Base-by-base conservation (phyloP, 805 yeast genomes). In the Lachancea kluyveri region DNA sequence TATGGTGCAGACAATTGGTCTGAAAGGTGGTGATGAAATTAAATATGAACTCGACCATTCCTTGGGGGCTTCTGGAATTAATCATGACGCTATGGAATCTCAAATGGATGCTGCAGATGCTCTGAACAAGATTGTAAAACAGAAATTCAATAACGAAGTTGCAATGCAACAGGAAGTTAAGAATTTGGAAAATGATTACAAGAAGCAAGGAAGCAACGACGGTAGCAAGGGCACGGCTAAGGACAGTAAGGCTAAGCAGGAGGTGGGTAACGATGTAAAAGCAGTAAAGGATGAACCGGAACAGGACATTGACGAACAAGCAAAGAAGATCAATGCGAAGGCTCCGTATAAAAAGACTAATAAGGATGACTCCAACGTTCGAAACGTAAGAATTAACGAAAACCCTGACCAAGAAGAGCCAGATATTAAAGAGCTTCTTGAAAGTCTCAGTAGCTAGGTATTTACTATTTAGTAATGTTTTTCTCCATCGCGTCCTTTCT, bases 401-500 rank as follows among this genome's bases (percentile, higher is more conserved):
- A n/a, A n/a, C n/a, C n/a, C n/a, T n/a, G n/a, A n/a, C n/a, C n/a
- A n/a, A n/a, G n/a, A 25, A 16, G 52, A 15, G 33, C 35, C 24
- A 53, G 20, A 46, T 43, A 35, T 39, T 60, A 13, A 74, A 56
- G 6, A 92, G 92, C 42, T 71, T 72, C 4, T 54, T 22, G 24
- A n/a, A 10, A 22, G 24, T 22, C 11, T 22, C 9, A 22, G 11
- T 22, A 22, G 24, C 24, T 22, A 10, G 42, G 20, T 23, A 16
- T 5, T 16, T 17, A 13, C 33, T 35, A 42, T 26, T 45, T 28
- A 17, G 30, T 46, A 29, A 54, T 52, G 22, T 54, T 50, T 21
- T 36, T 37, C 15, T 45, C 44, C 7, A 74, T 54, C 1, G 94
- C 94, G 49, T 86, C 95, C 30, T 65, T 58, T 35, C 96, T 68